These are phyloP conservation scores for Cyberlindnera veronae DNA, from an alignment of 805 yeast species.

Conservation along the genomic window DNA sequence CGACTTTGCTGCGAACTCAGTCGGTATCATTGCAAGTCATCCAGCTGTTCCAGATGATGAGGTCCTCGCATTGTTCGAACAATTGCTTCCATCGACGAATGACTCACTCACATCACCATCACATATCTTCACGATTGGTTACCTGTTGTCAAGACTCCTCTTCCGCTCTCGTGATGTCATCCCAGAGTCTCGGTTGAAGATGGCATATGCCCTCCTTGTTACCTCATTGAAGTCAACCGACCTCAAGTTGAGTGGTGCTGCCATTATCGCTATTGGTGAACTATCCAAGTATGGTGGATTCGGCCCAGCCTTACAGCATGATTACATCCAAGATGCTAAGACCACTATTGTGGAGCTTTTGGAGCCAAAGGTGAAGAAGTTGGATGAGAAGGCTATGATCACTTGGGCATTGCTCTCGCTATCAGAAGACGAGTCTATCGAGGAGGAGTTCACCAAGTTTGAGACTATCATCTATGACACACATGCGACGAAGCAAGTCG, in stretches of 20 bases:
- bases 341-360: conserved; percentile 29
- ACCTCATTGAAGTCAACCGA: conserved; percentile 12
- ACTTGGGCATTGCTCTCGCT: conserved; percentile 56
- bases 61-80: conserved; percentile 7
- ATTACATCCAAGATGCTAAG: conserved; percentile 22
- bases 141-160: conserved; percentile 42
- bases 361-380: conserved; percentile 43
- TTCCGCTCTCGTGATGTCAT: conserved; percentile 16
- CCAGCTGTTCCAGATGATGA: conserved; percentile 22
- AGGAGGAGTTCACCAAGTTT: conserved; percentile 27
- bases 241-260: conserved; percentile 14
- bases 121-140: conserved; percentile 28
- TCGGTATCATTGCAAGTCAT: conserved; percentile 51
- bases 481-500: conserved; percentile 68
- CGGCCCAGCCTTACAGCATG: conserved; percentile 15
- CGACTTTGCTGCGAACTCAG: conserved; percentile 37
- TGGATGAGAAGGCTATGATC: conserved; percentile 56
- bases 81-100: conserved; percentile 8
- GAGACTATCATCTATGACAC: conserved; percentile 49
- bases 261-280: conserved; percentile 31
- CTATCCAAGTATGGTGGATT: conserved; percentile 38
- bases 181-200: background rate
- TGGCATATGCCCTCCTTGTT: conserved; percentile 1
- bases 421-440: conserved; percentile 24
- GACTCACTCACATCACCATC: conserved; percentile 1